These are phyloP conservation scores for Mediolabrus comicus DNA, from an alignment of 108 stramenopile species.

Conservation along the genomic window DNA sequence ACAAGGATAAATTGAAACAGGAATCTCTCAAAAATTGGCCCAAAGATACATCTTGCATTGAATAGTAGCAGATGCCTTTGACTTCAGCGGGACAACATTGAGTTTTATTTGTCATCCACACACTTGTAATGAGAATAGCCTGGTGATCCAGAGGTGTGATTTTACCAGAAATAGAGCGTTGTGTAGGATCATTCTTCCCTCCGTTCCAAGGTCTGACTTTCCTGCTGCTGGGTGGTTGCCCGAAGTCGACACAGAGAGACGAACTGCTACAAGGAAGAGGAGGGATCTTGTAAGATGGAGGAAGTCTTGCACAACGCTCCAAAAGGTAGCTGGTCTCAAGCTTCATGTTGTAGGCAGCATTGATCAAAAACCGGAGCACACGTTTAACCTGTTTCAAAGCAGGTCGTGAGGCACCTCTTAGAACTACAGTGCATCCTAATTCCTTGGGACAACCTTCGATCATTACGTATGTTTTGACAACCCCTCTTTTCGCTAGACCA, in stretches of 20 bases:
- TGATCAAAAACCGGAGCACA: conserved; percentile 83
- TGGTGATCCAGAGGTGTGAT: conserved; percentile 89
- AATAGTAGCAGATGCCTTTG: conserved; percentile 94
- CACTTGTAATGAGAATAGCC: conserved; percentile 88
- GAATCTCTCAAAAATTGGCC: conserved; percentile 93
- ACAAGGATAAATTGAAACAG: conserved; percentile 91
- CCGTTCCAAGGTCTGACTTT: conserved; percentile 87
- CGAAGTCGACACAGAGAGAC: conserved; percentile 82
- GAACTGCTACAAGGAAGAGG: conserved; percentile 57
- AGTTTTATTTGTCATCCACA: conserved; percentile 93
- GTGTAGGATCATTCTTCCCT: conserved; percentile 63
- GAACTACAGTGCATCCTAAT: conserved; percentile 87
- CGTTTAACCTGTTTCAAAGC: conserved; percentile 88
- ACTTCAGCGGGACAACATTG: conserved; percentile 94
- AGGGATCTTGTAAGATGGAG: conserved; percentile 42
- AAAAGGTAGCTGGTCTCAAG: conserved; percentile 89
- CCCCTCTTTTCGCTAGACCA: conserved; percentile 83
- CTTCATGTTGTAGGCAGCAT: conserved; percentile 91
- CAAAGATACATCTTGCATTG: conserved; percentile 86
- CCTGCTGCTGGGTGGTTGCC: conserved; percentile 57
- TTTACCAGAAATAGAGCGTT: conserved; percentile 62
- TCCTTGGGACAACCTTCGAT: conserved; percentile 92
- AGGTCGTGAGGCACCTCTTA: conserved; percentile 80
- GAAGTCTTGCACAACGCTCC: conserved; percentile 83
- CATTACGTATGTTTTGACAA: conserved; percentile 78